These are phyloP conservation scores for Sporobolomyces phaffii DNA, from an alignment of 768 basidiomycete genomes.

Conservation along the genomic window DNA sequence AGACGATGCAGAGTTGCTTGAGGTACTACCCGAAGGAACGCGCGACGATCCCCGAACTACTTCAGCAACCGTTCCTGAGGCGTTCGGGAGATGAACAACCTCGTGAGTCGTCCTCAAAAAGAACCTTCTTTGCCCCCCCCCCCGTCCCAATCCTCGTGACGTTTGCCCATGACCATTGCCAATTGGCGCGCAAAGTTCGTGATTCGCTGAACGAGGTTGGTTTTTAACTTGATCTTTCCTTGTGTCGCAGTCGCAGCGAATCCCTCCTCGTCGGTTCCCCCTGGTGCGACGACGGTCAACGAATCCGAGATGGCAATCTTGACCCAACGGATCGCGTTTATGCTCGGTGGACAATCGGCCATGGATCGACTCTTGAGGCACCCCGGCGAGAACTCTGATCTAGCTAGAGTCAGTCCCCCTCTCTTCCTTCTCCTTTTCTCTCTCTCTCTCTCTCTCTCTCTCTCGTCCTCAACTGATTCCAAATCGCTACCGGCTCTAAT, in stretches of 20 bases:
- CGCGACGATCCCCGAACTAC: slow-evolving; percentile 76
- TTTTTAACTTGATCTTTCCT: no score
- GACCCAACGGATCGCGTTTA: slow-evolving; percentile 12
- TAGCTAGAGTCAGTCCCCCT: background rate
- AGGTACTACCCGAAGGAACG: slow-evolving; percentile 71
- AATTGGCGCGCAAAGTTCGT: no score
- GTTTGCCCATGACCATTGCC: no score
- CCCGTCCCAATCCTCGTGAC: no score
- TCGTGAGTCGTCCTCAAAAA: no score
- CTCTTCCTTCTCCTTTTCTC: background rate
- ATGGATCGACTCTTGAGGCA: slow-evolving; percentile 2
- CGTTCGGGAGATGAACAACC: slow-evolving; percentile 24
- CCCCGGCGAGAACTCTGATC: slow-evolving; percentile 5
- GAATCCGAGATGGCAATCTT: slow-evolving; percentile 12
- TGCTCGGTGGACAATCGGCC: slow-evolving; percentile 1
- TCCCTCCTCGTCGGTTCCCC: background rate
- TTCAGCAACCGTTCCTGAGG: slow-evolving; percentile 46
- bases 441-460: no score
- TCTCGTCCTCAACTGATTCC: no score
- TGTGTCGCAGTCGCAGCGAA: no score
- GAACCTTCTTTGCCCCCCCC: background rate
- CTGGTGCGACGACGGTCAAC: background rate
- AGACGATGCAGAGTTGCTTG: slow-evolving; percentile 75
- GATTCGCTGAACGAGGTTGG: no score
- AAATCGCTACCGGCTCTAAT: no score